Base-by-base conservation (phyloP, 345 rosid species). In the Conringia planisiliqua region DNA sequence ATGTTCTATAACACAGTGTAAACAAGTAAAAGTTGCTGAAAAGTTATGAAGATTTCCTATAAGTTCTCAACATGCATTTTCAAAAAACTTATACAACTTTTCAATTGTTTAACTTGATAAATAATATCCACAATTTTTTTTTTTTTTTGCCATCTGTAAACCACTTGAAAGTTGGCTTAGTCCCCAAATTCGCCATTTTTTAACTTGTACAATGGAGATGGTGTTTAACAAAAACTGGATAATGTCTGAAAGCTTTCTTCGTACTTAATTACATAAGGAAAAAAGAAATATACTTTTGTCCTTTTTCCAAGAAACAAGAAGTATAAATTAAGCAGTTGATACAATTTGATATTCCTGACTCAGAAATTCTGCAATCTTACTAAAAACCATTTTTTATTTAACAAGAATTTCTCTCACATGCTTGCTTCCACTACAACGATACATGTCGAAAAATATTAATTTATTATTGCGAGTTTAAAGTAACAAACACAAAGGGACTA, bases 391-490 rank as follows among this genome's bases (percentile, higher is more conserved):
- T 33, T 46, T 48, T 30, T 44, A 60, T 60, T 16, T 22, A 6
- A 35, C 50, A 36, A 36, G 46, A 20, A 27, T 71, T 71, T n/a
- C 38, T 29, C 76, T 51, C 63, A 62, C 55, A 52, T 61, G 20
- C 65, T 18, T 71, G 76, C 62, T 62, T 62, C 54, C 69, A 61
- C 20, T 71, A 36, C 60, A 71, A 22, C 35, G 27, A 46, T 43
- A 26, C 58, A 11, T 48, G 68, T 38, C 39, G 60, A 48, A 6
- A 12, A 50, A 13, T 50, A 38, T 47, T 14, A 27, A 16, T 71
- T 12, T 35, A 47, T 30, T 30, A 70, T 46, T 61, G 6, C 42
- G 59, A 35, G 50, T 51, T 39, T 4, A 14, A 70, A 33, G 58
- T 47, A 48, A 48, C 29, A 44, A 13, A 60, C 39, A 35, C 4